Percentiles rank a stretch among this genome's conserved stretches.
Evolutionary conservation across 78 protist species (phyloP).

Genomic region (Emiliania huxleyi): DNA sequence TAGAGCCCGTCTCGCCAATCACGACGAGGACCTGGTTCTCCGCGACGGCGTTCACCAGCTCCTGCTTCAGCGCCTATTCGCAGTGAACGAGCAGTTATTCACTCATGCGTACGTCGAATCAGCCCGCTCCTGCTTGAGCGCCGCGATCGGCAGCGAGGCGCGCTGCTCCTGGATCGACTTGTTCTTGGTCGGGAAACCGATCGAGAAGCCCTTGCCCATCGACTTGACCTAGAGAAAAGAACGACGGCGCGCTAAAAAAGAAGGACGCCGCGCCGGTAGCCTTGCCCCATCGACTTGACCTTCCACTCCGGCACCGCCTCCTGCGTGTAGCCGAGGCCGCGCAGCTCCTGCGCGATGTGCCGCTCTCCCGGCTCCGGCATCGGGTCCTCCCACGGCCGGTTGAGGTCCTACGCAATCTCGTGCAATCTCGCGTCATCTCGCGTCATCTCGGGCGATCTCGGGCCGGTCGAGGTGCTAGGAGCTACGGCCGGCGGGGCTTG

Average conservation of each 20-base stretch:
- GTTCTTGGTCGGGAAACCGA: conserved; percentile 25
- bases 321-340: conserved; percentile 37
- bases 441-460: too few species aligned
- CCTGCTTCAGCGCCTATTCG: conserved; percentile 28
- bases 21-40: conserved; percentile 79
- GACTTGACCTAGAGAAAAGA: conserved; percentile 24
- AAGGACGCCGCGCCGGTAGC: too few species aligned
- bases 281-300: not conserved
- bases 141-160: conserved; percentile 63
- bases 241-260: too few species aligned
- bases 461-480: too few species aligned
- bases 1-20: conserved; percentile 88
- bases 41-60: conserved; percentile 72
- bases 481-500: too few species aligned
- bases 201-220: conserved; percentile 12
- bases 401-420: too few species aligned
- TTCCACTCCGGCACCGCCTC: conserved; percentile 79
- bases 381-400: conserved; percentile 70
- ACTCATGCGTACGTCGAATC: too few species aligned
- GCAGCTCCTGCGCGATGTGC: conserved; percentile 72
- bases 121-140: conserved; percentile 23
- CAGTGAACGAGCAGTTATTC: too few species aligned
- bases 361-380: conserved; percentile 74
- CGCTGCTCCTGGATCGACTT: conserved; percentile 64
- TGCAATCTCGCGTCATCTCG: too few species aligned